phyloP scores from a whole-genome alignment of 257 asterid genomes.

The Solanum habrochaites region DNA sequence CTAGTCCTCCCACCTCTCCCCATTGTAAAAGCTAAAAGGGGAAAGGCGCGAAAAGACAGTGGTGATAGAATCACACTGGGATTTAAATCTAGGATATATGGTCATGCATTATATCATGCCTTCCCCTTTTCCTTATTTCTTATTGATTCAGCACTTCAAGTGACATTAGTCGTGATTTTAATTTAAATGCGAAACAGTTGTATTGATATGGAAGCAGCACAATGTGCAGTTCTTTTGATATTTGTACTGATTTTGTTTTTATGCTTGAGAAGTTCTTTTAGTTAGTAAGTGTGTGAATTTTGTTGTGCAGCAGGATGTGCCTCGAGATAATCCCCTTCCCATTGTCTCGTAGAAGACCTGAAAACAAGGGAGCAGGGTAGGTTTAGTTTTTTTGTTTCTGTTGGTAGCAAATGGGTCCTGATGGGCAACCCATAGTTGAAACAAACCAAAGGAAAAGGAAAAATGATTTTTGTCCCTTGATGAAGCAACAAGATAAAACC shows the following conservation, averaged over 20 bases:
- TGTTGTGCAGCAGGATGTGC: slow-evolving; percentile 39
- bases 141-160: not conserved
- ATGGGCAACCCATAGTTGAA: too few relatives aligned
- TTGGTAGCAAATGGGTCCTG: too few relatives aligned
- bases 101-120: not conserved
- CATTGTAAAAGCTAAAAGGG: not conserved
- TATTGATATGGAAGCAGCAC: too few relatives aligned
- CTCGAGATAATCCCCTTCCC: slow-evolving; percentile 33
- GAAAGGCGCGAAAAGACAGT: not conserved
- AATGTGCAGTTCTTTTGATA: too few relatives aligned
- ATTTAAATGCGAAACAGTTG: not conserved
- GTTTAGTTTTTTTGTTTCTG: too few relatives aligned
- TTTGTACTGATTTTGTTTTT: too few relatives aligned
- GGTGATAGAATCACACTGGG: not conserved
- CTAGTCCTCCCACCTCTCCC: not conserved
- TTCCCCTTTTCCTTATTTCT: not conserved
- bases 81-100: not conserved
- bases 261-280: not conserved
- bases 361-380: too few relatives aligned
- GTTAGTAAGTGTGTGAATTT: slow-evolving; percentile 7
- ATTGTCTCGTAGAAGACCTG: slow-evolving; percentile 49
- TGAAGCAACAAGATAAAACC: slow-evolving; percentile 53
- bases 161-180: not conserved
- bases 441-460: slow-evolving; percentile 89
- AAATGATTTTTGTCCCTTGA: too few relatives aligned